Conservation (phyloP, 1,139 yeast species). For the Lodderomyces elongisporus region DNA sequence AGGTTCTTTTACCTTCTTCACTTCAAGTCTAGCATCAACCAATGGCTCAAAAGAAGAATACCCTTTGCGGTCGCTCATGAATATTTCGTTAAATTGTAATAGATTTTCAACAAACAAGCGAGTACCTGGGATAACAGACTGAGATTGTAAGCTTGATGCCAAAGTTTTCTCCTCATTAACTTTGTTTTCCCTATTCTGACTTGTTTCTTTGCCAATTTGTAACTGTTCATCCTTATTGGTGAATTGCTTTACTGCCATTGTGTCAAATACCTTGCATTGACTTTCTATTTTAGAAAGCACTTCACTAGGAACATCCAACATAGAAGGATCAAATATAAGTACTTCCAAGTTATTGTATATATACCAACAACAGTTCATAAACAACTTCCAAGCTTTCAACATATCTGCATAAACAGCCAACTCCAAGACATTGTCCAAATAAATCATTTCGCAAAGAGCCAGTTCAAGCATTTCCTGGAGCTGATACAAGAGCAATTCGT, state of each 20-base stretch:
- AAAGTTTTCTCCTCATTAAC: neutral
- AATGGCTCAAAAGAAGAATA: slow-evolving; percentile 43
- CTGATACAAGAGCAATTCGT: slow-evolving; percentile 57
- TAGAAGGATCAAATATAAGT: slow-evolving; percentile 47
- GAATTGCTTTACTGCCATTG: neutral
- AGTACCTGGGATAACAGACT: neutral
- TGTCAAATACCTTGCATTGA: slow-evolving; percentile 16
- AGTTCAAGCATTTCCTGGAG: slow-evolving; percentile 60
- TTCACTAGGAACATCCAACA: slow-evolving; percentile 26
- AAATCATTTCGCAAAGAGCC: slow-evolving; percentile 55
- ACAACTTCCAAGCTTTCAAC: slow-evolving; percentile 50
- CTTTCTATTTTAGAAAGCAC: slow-evolving; percentile 25
- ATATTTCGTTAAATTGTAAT: slow-evolving; percentile 26
- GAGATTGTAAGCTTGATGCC: neutral
- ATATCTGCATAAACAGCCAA: slow-evolving; percentile 50
- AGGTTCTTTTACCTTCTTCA: slow-evolving; percentile 12
- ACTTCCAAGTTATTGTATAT: slow-evolving; percentile 63
- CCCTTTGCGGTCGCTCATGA: slow-evolving; percentile 44
- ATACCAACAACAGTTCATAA: slow-evolving; percentile 62
- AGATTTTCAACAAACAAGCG: slow-evolving; percentile 3
- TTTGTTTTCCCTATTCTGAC: slow-evolving; percentile 8
- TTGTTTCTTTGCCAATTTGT: no score
- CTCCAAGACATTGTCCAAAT: slow-evolving; percentile 55
- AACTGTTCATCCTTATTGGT: slow-evolving; percentile 13
- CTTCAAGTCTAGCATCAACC: slow-evolving; percentile 34